phyloP scores from a whole-genome alignment of 1,139 yeast genomes.

The Yamadazyma sp. region DNA sequence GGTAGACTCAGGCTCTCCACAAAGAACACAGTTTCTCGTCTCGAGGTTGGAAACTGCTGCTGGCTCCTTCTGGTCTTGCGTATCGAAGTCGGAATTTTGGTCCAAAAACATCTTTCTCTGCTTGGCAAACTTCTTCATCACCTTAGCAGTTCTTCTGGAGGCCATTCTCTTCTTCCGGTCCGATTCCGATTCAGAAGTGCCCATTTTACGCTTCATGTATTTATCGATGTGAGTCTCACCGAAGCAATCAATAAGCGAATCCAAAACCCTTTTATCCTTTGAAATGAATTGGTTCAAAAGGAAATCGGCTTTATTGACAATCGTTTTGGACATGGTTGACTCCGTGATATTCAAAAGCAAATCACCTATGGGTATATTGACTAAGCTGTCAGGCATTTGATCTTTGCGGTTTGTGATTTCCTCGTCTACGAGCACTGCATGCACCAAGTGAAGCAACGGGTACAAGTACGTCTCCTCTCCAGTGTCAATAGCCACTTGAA shows the following conservation, averaged over 20 bases:
- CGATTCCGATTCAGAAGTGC: slow-evolving; percentile 31
- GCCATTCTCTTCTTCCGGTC: slow-evolving; percentile 48
- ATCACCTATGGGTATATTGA: slow-evolving; percentile 57
- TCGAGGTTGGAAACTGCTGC: slow-evolving; percentile 4
- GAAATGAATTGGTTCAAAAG: slow-evolving; percentile 50
- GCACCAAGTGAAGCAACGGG: slow-evolving; percentile 63
- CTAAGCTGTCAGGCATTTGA: slow-evolving; percentile 44
- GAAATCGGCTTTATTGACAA: slow-evolving; percentile 55
- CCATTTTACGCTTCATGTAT: slow-evolving; percentile 31
- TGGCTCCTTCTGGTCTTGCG: slow-evolving; percentile 9
- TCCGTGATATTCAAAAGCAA: slow-evolving; percentile 52
- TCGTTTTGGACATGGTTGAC: slow-evolving; percentile 48
- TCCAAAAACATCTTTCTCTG: slow-evolving; percentile 40
- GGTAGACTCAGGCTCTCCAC: slow-evolving; percentile 57
- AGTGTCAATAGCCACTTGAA: slow-evolving; percentile 50
- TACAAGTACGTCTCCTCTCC: slow-evolving; percentile 57
- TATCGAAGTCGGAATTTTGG: slow-evolving; percentile 26
- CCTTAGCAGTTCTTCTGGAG: slow-evolving; percentile 36
- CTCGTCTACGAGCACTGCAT: slow-evolving; percentile 62
- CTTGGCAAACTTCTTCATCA: slow-evolving; percentile 43
- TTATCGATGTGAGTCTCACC: slow-evolving; percentile 54
- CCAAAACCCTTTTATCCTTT: slow-evolving; percentile 49
- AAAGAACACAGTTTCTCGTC: slow-evolving; percentile 55
- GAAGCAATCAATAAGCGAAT: slow-evolving; percentile 53
- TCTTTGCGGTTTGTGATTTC: slow-evolving; percentile 40